Conservation (phyloP, 331 rosid species). For the Dryas integrifolia region DNA sequence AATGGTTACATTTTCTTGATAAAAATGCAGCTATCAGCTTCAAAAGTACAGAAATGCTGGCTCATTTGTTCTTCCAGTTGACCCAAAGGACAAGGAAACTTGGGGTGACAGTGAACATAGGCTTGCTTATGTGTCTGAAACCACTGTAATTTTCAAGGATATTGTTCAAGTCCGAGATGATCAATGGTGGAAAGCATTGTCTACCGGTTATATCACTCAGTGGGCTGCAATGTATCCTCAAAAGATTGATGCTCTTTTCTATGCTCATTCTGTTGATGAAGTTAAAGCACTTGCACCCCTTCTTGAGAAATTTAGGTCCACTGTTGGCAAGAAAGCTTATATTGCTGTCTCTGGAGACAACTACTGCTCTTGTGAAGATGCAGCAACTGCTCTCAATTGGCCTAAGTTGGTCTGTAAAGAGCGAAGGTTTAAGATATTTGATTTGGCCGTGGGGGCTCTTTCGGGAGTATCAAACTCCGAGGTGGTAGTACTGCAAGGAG, state of each 20-base stretch:
- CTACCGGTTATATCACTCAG: constrained; percentile 81
- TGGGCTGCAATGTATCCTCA: constrained; percentile 99
- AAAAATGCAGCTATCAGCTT: constrained; percentile 76
- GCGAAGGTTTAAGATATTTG: constrained; percentile 81
- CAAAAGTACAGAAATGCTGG: constrained; percentile 91
- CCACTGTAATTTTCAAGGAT: constrained; percentile 95
- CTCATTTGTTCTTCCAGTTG: constrained; percentile 86
- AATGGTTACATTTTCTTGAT: constrained; percentile 1
- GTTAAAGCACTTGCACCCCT: constrained; percentile 82
- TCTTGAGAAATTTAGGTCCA: constrained; percentile 77
- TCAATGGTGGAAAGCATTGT: constrained; percentile 97
- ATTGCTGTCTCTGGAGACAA: constrained; percentile 72
- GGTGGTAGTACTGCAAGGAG: constrained; percentile 70
- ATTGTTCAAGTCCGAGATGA: constrained; percentile 88
- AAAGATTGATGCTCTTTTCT: constrained; percentile 83
- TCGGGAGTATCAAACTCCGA: constrained; percentile 76
- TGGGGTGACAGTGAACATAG: constrained; percentile 98
- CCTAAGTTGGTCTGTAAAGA: constrained; percentile 76
- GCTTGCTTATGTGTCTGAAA: constrained; percentile 92
- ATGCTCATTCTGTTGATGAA: constrained; percentile 77
- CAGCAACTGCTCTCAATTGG: constrained; percentile 74
- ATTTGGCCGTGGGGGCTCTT: constrained; percentile 60
- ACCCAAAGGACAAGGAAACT: constrained; percentile 83
- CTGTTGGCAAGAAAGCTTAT: constrained; percentile 79
- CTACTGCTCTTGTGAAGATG: constrained; percentile 75